phyloP scores from a whole-genome alignment of 1,284 basidiomycete species.

The Coriolopsis trogii region DNA sequence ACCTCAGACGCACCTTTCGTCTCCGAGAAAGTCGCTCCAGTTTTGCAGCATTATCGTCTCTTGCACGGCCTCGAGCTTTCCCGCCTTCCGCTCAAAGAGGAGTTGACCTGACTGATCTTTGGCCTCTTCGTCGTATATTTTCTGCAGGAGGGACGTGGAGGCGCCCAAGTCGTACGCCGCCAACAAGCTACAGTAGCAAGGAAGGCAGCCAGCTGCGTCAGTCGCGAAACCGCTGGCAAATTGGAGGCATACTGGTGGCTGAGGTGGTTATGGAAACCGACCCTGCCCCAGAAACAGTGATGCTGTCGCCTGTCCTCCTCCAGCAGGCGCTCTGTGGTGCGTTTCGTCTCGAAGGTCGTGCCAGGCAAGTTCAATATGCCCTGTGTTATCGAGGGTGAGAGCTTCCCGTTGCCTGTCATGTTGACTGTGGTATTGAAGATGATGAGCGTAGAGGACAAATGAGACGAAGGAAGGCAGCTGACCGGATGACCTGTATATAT shows the following conservation, averaged over 20 bases:
- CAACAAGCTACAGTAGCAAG: slow-evolving; percentile 46
- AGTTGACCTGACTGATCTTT: slow-evolving; percentile 48
- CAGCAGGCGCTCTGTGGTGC: slow-evolving; percentile 48
- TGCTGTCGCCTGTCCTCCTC: slow-evolving; percentile 57
- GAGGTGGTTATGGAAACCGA: slow-evolving; percentile 68
- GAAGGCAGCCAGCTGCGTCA: no score
- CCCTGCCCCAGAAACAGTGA: slow-evolving; percentile 57
- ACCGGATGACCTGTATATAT: no score
- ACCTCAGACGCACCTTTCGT: slow-evolving; percentile 46
- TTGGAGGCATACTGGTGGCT: slow-evolving; percentile 51
- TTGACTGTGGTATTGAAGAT: not conserved
- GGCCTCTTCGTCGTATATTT: slow-evolving; percentile 51
- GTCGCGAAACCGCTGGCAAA: not conserved
- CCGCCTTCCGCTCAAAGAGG: slow-evolving; percentile 39
- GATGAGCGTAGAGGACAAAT: not conserved
- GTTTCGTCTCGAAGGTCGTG: slow-evolving; percentile 49
- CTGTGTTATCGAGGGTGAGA: slow-evolving; percentile 35
- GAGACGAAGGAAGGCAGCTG: no score
- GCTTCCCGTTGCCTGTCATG: not conserved
- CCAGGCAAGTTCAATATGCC: slow-evolving; percentile 55
- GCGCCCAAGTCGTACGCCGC: slow-evolving; percentile 72
- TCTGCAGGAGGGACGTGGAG: slow-evolving; percentile 49
- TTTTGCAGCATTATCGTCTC: slow-evolving; percentile 48
- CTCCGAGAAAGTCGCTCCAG: slow-evolving; percentile 59
- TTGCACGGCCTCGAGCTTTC: slow-evolving; percentile 36